Evolutionary conservation across 2,329 filamentous ascomycete genomes (phyloP), one percentile per base, ranked within the genome.

Genomic region (Hymenoscyphus fraxineus): DNA sequence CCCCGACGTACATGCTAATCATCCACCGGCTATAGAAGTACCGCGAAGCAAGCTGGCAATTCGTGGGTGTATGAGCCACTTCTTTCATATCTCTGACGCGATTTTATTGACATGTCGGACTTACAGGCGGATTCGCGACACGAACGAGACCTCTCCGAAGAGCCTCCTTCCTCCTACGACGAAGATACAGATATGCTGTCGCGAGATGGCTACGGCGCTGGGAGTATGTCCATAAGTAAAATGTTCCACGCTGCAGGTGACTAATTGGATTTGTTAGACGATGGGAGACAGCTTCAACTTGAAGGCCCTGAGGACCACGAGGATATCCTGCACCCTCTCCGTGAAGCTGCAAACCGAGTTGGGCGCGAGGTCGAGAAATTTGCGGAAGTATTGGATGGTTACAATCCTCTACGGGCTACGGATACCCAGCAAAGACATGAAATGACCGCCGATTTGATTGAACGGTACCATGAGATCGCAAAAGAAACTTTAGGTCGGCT

Each of bases 361-460:
- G 90, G 90, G 60, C 86, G 88, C 67, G 92, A 97, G 77, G 91
- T 96, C 65, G 92, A 97, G 78, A 84, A 87, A 56, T 97, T 97
- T 74, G 93, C 93, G 44, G 89, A 90, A 74, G 85, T 86, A 60
- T 83, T 97, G 27, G 93, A 97, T 78, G 84, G 87, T 62, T 94
- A 93, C 76, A 83, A 80, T 78, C 88, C 72, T 70, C 82, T 76
- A 71, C 80, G 72, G 72, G 80, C 69, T 77, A 81, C 68, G 74
- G 80, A 66, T 67, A 78, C 68, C 59, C 75, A 82, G 38, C 85
- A 89, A 65, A 82, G 84, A 74, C 85, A 86, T 73, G 83, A 85
- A 58, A 84, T 88, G 66, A 84, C 91, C n/a, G 83, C 91, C 71
- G 83, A 86, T 60, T 81, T 96, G 3, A 82, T 89, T 64, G 82